Base-by-base conservation (phyloP, 148 eudicot species). In the Chenopodium formosanum region DNA sequence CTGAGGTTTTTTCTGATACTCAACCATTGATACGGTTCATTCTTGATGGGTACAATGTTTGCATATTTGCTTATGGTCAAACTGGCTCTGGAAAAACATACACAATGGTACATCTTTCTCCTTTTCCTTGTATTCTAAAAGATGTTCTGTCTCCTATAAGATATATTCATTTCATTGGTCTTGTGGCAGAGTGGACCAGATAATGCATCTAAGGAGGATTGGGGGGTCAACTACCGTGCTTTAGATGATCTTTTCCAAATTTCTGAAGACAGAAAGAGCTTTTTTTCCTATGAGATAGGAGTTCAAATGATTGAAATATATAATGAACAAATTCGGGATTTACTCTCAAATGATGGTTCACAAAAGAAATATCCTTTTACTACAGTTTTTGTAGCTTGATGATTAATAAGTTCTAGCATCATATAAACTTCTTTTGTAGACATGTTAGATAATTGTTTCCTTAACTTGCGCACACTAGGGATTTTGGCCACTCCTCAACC, bases 11-110 rank as follows among this genome's bases (percentile, higher is more conserved):
- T 79, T 70, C 89, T 67, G 92, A 91, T 78, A 88, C 90, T 31
- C 91, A 90, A 74, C 92, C 94, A 7, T 80, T 91, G 82, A 87
- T 91, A 81, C 82, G 91, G 70, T 89, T 94, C 10, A 92, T 91
- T 85, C 92, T 92, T 70, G 97, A 92, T 75, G 97, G 97, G 2
- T 92, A 86, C 84, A 91, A 89, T 82, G 94, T 89, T 17, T 92
- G 97, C 53, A 92, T 92, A 81, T 91, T 92, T 85, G 97, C 97
- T 53, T 92, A 92, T 87, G 97, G 97, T 37, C 97, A 92, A 86
- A 92, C 97, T 53, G 97, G 97, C 77, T 91, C 97, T 1, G 97
- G 97, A 73, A 92, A 92, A 85, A 92, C 97, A 27, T 84, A 83
- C 85, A 92, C 97, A 22, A 92, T 92, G 97, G 97, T 92, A 23